Percentiles rank a stretch among this genome's conserved stretches.
Conservation (phyloP, 768 basidiomycete genomes). For the Podaxis pistillaris region DNA sequence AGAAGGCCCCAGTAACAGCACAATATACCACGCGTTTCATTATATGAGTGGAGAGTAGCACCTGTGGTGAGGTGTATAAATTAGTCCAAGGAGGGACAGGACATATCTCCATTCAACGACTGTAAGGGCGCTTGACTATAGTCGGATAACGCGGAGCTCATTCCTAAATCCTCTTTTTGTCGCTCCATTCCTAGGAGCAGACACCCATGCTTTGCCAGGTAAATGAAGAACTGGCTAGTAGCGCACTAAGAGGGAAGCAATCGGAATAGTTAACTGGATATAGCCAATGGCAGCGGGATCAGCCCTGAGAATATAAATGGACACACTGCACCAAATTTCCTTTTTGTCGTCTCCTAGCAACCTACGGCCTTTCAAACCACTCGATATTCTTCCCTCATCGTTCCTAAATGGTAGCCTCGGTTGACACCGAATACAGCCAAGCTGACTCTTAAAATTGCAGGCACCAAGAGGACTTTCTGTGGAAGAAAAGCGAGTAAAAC, state of each 20-base stretch:
- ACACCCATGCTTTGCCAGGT: neutral
- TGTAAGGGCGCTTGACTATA: neutral
- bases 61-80: neutral
- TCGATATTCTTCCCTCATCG: neutral
- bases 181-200: neutral
- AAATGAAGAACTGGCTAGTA: neutral
- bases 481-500: constrained; percentile 86
- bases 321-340: neutral
- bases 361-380: neutral
- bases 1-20: neutral
- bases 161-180: neutral
- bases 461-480: constrained; percentile 82
- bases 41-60: neutral
- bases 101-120: neutral
- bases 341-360: neutral
- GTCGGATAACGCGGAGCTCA: neutral
- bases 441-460: constrained; percentile 28
- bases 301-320: neutral
- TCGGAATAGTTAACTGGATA: no score
- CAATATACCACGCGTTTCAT: neutral
- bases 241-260: neutral
- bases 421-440: neutral
- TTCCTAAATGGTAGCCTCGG: neutral
- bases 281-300: neutral
- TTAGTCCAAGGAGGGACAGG: neutral